Evolutionary conservation across 768 basidiomycete species (phyloP), one percentile per base, ranked within the genome.

Genomic region (Calocybe gangraenosa): DNA sequence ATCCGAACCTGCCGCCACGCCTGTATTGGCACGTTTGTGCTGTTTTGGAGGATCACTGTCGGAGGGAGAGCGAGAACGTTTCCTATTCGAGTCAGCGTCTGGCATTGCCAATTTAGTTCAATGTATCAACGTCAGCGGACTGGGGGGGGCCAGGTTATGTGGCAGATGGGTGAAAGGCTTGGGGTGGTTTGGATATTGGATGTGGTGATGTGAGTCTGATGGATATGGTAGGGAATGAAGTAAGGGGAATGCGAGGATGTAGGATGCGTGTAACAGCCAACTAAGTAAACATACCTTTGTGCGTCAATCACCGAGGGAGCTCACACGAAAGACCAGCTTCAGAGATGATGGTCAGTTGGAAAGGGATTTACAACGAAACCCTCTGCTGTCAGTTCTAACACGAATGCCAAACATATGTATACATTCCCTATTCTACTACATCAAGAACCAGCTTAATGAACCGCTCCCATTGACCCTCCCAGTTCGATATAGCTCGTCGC

Each of bases 31-130:
- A 65, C 88, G 84, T 71, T 91, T 91, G 65, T 84, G 73, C 54
- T 79, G 76, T 70, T 90, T 88, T 60, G 81, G 81, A 59, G 83
- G 75, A 59, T 89, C 87, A 63, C 72, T 77, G 70, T 87, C 85
- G 60, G 86, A 88, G 48, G 87, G 82, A 42, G 88, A 91, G 62
- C 88, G 88, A 56, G 88, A 91, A 60, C 88, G 79, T 69, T 91
- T 91, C 69, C 87, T 84, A 65, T 74, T 87, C 55, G 76, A 74
- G 73, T 89, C 87, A 74, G 79, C 77, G 76, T 88, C 87, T 87
- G 84, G 82, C 86, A 87, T 88, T 66, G 75, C 79, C 75, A 75
- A 76, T 75, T 78, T 61, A 81, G 74, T 69, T 66, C 65, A 68
- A 43, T 60, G 52, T 55, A 59, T 60, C 50, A 57, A 59, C 44